A percentile compares a stretch with the other conserved stretches of the same genome.
phyloP scores from a whole-genome alignment of 1,284 basidiomycete genomes.

The Tilletia setariae region DNA sequence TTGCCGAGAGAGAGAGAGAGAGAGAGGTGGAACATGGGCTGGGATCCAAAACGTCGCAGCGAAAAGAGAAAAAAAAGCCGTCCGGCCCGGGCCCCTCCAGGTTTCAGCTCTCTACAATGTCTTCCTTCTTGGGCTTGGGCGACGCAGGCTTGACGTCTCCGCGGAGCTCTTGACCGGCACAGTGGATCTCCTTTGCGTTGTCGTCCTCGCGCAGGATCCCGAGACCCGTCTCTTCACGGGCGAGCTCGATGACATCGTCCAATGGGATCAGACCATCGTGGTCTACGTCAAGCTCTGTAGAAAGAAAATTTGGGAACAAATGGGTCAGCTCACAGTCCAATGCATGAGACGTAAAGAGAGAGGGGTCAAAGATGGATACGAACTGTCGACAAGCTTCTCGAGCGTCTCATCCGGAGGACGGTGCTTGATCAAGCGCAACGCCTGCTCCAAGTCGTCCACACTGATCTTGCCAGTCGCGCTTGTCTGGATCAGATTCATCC shows the following conservation, averaged over 20 bases:
- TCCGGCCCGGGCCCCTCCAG: too few relatives aligned
- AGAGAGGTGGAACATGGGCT: too few relatives aligned
- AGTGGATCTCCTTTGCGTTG: slow-evolving; percentile 36
- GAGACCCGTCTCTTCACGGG: slow-evolving; percentile 52
- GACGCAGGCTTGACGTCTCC: slow-evolving; percentile 7
- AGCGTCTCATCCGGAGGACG: slow-evolving; percentile 83
- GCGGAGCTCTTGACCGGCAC: slow-evolving; percentile 32
- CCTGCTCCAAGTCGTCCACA: slow-evolving; percentile 82
- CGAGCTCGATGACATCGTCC: slow-evolving; percentile 55
- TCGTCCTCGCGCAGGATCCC: slow-evolving; percentile 49
- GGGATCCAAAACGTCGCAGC: too few relatives aligned
- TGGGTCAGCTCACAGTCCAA: too few relatives aligned
- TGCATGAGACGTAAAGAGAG: not conserved
- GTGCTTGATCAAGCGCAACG: slow-evolving; percentile 89
- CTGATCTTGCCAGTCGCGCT: slow-evolving; percentile 89
- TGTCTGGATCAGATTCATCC: slow-evolving; percentile 88
- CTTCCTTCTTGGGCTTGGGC: slow-evolving; percentile 43
- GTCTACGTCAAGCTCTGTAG: slow-evolving; percentile 79
- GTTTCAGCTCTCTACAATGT: slow-evolving; percentile 34
- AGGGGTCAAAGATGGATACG: not conserved
- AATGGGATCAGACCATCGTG: slow-evolving; percentile 80
- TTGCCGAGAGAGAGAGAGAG: too few relatives aligned
- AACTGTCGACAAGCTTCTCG: slow-evolving; percentile 74
- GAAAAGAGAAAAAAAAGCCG: too few relatives aligned
- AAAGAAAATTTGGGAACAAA: not conserved